Conservation (phyloP, 2,329 filamentous ascomycete species). For the Fusarium sp. region DNA sequence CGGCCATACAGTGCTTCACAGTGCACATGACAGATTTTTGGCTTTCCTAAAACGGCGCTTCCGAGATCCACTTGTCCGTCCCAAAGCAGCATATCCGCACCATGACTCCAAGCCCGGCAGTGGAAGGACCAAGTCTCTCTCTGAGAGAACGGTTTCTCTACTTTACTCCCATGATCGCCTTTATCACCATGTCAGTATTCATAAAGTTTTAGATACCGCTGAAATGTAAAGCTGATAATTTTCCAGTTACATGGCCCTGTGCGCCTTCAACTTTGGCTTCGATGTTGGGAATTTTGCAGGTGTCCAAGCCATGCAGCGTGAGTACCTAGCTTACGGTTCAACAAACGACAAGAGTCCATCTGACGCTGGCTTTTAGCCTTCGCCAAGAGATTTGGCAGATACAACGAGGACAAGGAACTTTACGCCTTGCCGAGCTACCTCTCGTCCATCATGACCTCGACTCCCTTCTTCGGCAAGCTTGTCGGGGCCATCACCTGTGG, state of each 20-base stretch:
- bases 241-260: constrained; percentile 45
- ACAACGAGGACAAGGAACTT: constrained; percentile 17
- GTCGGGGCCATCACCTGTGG: constrained; percentile 24
- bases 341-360: no score
- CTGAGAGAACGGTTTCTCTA: neutral
- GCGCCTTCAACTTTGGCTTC: constrained; percentile 49
- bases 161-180: neutral
- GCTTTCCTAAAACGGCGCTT: neutral
- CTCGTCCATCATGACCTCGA: constrained; percentile 46
- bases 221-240: neutral
- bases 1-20: no score
- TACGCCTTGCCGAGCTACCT: constrained; percentile 41
- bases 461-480: constrained; percentile 47
- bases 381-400: constrained; percentile 45
- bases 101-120: neutral
- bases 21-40: neutral
- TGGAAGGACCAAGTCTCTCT: neutral
- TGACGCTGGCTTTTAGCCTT: no score
- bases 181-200: neutral
- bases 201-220: neutral
- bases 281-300: constrained; percentile 49
- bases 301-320: constrained; percentile 46
- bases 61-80: neutral
- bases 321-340: neutral
- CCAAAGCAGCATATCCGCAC: neutral